These are phyloP conservation scores for Scleroderma citrinum DNA, from an alignment of 768 basidiomycete genomes.

Conservation along the genomic window DNA sequence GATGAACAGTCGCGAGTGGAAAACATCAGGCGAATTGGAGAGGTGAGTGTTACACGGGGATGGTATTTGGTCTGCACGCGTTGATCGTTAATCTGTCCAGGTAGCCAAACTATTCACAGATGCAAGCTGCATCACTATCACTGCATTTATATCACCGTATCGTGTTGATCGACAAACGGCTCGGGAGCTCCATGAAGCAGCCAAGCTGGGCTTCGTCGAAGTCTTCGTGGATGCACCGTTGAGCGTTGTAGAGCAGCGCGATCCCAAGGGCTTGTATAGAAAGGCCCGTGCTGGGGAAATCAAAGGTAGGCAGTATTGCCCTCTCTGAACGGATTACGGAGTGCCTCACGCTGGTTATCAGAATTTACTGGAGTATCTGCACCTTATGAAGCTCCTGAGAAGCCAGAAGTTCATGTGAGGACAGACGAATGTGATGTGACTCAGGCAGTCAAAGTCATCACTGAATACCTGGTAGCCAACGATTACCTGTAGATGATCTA, in stretches of 20 bases:
- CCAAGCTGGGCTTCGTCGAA: conserved; percentile 80
- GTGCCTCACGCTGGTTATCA: conserved; percentile 26
- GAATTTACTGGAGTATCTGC: conserved; percentile 98
- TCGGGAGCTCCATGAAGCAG: conserved; percentile 71
- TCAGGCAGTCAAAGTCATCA: conserved; percentile 73
- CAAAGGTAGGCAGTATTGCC: conserved; percentile 54
- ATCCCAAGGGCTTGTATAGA: conserved; percentile 97
- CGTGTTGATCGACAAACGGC: conserved; percentile 77
- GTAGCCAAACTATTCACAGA: conserved; percentile 94
- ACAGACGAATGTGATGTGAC: conserved; percentile 77
- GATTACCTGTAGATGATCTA: conserved; percentile 52
- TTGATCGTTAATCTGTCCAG: conserved; percentile 34
- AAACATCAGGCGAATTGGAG: conserved; percentile 95
- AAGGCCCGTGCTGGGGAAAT: conserved; percentile 95
- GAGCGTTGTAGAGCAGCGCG: conserved; percentile 79
- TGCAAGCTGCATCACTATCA: conserved; percentile 77
- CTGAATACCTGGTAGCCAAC: conserved; percentile 68
- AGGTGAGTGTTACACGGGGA: conserved; percentile 45
- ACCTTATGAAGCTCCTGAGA: conserved; percentile 85
- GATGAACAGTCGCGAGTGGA: conserved; percentile 88
- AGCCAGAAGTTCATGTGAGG: conserved; percentile 87
- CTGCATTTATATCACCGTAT: conserved; percentile 99
- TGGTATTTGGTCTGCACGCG: background rate
- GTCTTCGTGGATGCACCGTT: conserved; percentile 94
- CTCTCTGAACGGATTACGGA: conserved; percentile 3